Percentiles rank a stretch among this genome's conserved stretches.
Conservation (phyloP, 306 rosid genomes). For the Bauhinia variegata region DNA sequence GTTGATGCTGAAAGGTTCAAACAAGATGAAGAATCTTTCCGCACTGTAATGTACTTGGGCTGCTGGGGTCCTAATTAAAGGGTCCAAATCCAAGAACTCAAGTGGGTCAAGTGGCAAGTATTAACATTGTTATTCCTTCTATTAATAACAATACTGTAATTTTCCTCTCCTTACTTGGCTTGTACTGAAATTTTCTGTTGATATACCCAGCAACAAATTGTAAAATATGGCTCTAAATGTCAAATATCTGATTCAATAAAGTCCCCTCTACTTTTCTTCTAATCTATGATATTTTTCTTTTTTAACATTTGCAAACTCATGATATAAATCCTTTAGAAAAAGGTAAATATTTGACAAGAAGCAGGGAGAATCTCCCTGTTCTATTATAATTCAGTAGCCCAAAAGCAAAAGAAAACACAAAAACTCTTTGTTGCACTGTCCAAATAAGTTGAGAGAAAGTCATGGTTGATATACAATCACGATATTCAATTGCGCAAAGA, state of each 20-base stretch:
- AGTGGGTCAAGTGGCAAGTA: conserved; percentile 5
- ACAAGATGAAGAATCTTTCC: conserved; percentile 55
- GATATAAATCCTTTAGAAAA: too few species aligned
- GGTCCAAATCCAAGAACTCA: background rate
- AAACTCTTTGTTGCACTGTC: too few species aligned
- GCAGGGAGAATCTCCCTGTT: too few species aligned
- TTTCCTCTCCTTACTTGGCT: background rate
- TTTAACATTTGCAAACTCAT: too few species aligned
- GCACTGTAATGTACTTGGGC: conserved; percentile 62
- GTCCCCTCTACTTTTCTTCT: background rate
- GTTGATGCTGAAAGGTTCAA: conserved; percentile 39
- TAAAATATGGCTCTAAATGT: background rate
- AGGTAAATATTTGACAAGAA: too few species aligned
- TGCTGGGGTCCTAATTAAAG: conserved; percentile 44
- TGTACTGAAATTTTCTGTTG: conserved; percentile 10
- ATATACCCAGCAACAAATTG: conserved; percentile 12
- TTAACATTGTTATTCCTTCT: background rate
- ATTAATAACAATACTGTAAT: background rate
- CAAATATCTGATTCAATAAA: too few species aligned
- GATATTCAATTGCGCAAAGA: too few species aligned
- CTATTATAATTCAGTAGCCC: too few species aligned
- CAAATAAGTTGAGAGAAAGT: too few species aligned
- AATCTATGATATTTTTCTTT: too few species aligned
- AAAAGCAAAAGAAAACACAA: too few species aligned
- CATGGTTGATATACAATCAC: too few species aligned